These are phyloP conservation scores for Verticillium tricorpus DNA, from an alignment of 2,329 filamentous ascomycete species.

Conservation along the genomic window DNA sequence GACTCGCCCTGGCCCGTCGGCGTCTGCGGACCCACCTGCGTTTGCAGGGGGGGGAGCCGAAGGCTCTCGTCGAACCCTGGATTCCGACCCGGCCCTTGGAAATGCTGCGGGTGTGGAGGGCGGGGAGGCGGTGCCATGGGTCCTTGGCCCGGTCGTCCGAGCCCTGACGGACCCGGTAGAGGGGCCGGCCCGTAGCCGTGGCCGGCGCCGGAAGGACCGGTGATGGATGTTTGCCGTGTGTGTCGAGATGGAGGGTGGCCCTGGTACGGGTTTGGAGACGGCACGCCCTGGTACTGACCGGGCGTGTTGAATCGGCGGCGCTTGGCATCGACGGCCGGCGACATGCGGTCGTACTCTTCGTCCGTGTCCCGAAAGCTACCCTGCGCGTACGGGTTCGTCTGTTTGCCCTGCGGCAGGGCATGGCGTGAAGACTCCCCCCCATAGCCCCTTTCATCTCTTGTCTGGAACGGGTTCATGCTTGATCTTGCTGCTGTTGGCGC, in stretches of 20 bases:
- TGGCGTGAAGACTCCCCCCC: constrained; percentile 10
- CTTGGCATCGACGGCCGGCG: constrained; percentile 53
- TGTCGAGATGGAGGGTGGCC: constrained; percentile 8
- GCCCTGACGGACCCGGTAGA: constrained; percentile 15
- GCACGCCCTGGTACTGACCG: constrained; percentile 25
- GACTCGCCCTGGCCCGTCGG: constrained; percentile 1
- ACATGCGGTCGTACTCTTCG: constrained; percentile 34
- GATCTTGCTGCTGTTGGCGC: constrained; percentile 27
- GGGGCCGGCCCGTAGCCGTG: constrained; percentile 22
- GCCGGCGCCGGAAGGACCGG: constrained; percentile 18
- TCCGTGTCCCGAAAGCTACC: constrained; percentile 18
- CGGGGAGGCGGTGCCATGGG: constrained; percentile 54
- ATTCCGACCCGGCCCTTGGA: constrained; percentile 31
- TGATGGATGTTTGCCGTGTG: constrained; percentile 12
- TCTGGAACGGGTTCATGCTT: constrained; percentile 11
- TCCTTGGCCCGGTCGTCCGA: constrained; percentile 16
- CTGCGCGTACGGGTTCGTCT: constrained; percentile 8
- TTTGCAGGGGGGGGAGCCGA: constrained; percentile 50
- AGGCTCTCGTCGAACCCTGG: constrained; percentile 50
- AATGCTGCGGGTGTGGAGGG: constrained; percentile 28
- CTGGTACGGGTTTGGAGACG: constrained; percentile 8
- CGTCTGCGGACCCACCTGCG: constrained; percentile 23
- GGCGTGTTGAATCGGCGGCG: constrained; percentile 54
- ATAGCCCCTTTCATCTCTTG: constrained; percentile 5
- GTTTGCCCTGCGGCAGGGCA: constrained; percentile 7